Base-by-base conservation (phyloP, 495 filamentous ascomycete genomes). In the Acidomyces sp. region DNA sequence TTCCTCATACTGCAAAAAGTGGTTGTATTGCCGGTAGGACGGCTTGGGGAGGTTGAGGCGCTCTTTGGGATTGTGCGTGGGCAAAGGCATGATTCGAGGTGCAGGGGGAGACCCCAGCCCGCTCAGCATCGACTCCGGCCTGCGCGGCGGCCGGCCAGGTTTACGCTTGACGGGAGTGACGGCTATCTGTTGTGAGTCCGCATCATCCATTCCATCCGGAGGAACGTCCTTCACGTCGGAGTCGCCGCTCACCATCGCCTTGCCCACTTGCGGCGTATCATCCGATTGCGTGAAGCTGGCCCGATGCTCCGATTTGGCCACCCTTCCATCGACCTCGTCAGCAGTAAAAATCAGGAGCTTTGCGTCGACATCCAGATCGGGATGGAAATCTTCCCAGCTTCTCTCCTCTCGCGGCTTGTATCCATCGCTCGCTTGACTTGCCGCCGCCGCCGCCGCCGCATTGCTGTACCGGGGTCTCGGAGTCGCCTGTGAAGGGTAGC, bases 361-460 rank as follows among this genome's bases (percentile, higher is more conserved):
- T 20, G 68, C 69, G 34, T 90, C 84, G 43, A 93, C 81, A 58
- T 96, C 87, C 24, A 99, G 70, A 51, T 94, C 80, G 10, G 81
- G 86, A 58, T 99, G 90, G 39, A 94, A 96, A 60, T 96, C 92
- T 53, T 92, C 84, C 82, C 87, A 99, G 11, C 83, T 82, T 40
- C 87, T 77, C 61, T 99, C 90, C 59, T 99, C 90, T 42, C 90
- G 70, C 2, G 90, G 90, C 56, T 99, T 96, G 62, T 94, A 95
- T 12, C 85, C 85, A 63, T 95, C 88, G 45, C 78, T 85, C 48
- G 88, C 82, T 34, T 84, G 84, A 18, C 85, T 72, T 18, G 85
- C 85, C 26, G 83, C 80, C 3, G 81, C 80, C 15, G 83, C 83
- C 6, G 85, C 83, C 18, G 86, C 85, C 16, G 85, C 84, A 53